phyloP scores from a whole-genome alignment of 129 eudicot species.

The Pseudognaphalium luteoalbum region DNA sequence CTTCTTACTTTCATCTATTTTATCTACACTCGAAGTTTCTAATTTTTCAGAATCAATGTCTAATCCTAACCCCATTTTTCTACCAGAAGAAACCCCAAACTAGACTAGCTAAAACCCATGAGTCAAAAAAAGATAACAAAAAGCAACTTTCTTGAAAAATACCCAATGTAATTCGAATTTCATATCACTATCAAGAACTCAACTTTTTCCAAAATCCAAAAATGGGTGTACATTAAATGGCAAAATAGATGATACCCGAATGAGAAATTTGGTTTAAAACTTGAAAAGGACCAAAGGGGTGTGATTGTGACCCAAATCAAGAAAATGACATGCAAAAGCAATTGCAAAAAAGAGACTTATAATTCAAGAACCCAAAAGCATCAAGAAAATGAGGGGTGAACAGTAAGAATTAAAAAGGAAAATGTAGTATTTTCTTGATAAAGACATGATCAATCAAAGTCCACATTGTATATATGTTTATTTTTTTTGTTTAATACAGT shows the following conservation, averaged over 20 bases:
- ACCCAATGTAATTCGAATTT: slow-evolving; percentile 11
- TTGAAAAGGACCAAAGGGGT: slow-evolving; percentile 1
- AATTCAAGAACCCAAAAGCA: slow-evolving; percentile 20
- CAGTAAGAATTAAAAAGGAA: slow-evolving; percentile 2
- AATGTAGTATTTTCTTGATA: slow-evolving; percentile 23
- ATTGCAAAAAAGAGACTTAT: background rate
- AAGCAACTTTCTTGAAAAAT: slow-evolving; percentile 23
- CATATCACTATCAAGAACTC: slow-evolving; percentile 20
- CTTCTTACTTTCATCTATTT: slow-evolving; percentile 39
- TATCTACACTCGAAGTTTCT: slow-evolving; percentile 30
- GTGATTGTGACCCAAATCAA: slow-evolving; percentile 8
- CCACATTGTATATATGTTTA: background rate
- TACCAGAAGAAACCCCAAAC: slow-evolving; percentile 22
- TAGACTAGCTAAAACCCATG: slow-evolving; percentile 4
- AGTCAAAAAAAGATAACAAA: slow-evolving; percentile 17
- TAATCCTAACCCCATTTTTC: slow-evolving; percentile 46
- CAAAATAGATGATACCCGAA: slow-evolving; percentile 20
- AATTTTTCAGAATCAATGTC: slow-evolving; percentile 44
- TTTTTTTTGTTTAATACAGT: no score
- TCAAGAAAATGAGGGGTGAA: slow-evolving; percentile 23
- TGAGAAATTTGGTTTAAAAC: slow-evolving; percentile 27
- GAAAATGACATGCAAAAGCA: slow-evolving; percentile 38
- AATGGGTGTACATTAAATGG: slow-evolving; percentile 4
- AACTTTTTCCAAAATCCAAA: slow-evolving; percentile 10
- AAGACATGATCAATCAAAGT: slow-evolving; percentile 28